Percentiles rank a stretch among this genome's conserved stretches.
These are phyloP conservation scores for Penicillium paxilli DNA, from an alignment of 495 filamentous ascomycete genomes.

Conservation along the genomic window DNA sequence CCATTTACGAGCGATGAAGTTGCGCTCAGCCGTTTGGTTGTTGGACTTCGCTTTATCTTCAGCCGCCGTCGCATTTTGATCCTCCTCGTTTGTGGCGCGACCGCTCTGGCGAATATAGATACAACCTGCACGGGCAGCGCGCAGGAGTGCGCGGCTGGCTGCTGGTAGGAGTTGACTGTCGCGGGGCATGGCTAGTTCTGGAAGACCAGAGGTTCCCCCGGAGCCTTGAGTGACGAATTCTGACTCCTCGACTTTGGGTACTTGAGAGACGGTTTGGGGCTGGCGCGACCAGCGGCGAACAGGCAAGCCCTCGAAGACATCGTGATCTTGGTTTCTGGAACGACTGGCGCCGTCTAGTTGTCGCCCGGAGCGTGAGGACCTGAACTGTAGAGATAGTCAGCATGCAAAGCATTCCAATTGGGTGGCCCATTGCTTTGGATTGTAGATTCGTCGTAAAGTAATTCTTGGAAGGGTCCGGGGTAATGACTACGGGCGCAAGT, in stretches of 20 bases:
- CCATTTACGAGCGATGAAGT: conserved; percentile 76
- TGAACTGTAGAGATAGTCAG: conserved; percentile 35
- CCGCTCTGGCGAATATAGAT: conserved; percentile 55
- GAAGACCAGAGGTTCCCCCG: conserved; percentile 46
- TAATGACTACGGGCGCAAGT: conserved; percentile 10
- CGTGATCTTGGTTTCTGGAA: conserved; percentile 81
- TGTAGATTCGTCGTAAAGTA: too few relatives aligned
- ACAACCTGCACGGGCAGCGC: conserved; percentile 73
- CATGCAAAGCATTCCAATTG: not conserved
- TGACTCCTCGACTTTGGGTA: conserved; percentile 53
- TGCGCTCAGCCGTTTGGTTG: conserved; percentile 43
- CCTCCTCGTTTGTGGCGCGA: conserved; percentile 45
- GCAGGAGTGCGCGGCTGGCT: conserved; percentile 80
- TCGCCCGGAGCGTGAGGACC: conserved; percentile 46
- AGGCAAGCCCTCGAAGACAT: conserved; percentile 93
- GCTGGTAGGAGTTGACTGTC: conserved; percentile 79
- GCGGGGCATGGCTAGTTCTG: conserved; percentile 75
- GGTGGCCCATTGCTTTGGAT: not conserved
- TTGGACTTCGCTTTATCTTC: conserved; percentile 37
- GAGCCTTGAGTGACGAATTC: conserved; percentile 55
- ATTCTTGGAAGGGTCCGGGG: too few relatives aligned
- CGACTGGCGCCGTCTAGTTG: conserved; percentile 55
- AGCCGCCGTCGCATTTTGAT: conserved; percentile 50
- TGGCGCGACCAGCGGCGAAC: conserved; percentile 87
- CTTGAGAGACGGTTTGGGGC: conserved; percentile 68